Conservation (phyloP, 805 yeast species). For the Candida bentonensis region DNA sequence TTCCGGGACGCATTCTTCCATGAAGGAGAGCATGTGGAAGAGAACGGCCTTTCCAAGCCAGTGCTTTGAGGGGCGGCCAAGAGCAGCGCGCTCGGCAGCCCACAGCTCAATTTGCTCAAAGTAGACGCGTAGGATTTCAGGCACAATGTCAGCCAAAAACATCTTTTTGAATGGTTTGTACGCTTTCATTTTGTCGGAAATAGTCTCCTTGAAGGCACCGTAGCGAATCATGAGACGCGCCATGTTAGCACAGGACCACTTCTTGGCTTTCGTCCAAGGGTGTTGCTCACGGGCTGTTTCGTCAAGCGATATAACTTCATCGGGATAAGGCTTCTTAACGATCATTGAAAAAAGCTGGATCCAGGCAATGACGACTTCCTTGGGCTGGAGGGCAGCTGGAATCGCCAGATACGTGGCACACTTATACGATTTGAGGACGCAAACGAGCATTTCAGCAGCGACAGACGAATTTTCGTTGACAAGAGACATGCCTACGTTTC, state of each 20-base stretch:
- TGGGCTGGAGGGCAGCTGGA: conserved; percentile 47
- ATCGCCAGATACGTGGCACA: conserved; percentile 41
- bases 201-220: conserved; percentile 22
- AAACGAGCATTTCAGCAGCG: conserved; percentile 62
- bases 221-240: conserved; percentile 59
- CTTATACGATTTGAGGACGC: conserved; percentile 63
- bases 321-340: conserved; percentile 46
- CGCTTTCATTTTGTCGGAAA: conserved; percentile 24
- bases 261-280: conserved; percentile 64
- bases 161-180: conserved; percentile 47
- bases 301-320: conserved; percentile 34
- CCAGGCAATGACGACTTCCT: conserved; percentile 48
- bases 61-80: too few relatives aligned
- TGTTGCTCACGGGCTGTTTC: conserved; percentile 36
- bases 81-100: conserved; percentile 42
- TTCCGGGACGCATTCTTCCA: conserved; percentile 45
- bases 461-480: conserved; percentile 26
- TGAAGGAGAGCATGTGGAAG: conserved; percentile 48
- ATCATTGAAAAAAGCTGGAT: conserved; percentile 61
- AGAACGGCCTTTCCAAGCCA: conserved; percentile 63
- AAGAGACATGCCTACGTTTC: conserved; percentile 48
- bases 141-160: conserved; percentile 48
- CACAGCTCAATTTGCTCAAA: conserved; percentile 58
- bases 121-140: conserved; percentile 53
- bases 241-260: conserved; percentile 80